These are phyloP conservation scores for Lactifluus piperatus DNA, from an alignment of 768 basidiomycete species.

Conservation along the genomic window DNA sequence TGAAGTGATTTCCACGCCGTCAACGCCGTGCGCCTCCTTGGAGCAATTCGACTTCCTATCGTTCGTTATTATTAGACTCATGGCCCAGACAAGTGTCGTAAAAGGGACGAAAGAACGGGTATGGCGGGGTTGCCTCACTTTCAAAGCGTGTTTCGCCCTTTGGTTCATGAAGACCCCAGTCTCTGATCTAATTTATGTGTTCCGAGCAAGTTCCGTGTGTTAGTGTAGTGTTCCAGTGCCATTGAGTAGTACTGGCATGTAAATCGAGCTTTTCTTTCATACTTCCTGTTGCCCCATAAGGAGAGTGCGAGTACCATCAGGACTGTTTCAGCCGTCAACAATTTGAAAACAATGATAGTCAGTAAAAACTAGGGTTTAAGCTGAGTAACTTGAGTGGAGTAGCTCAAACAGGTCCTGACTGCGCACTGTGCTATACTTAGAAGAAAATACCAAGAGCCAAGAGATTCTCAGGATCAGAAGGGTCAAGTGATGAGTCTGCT, in stretches of 20 bases:
- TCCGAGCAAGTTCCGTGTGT: neutral
- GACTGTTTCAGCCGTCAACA: neutral
- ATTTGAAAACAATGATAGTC: neutral
- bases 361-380: neutral
- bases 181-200: neutral
- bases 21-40: too few species aligned
- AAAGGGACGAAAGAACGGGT: too few species aligned
- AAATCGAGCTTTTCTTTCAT: neutral
- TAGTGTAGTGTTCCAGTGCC: neutral
- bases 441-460: too few species aligned
- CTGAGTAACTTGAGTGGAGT: too few species aligned
- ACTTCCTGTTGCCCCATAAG: neutral
- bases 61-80: too few species aligned
- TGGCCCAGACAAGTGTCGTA: too few species aligned
- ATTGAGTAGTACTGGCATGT: neutral
- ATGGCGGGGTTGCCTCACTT: too few species aligned
- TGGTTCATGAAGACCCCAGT: neutral
- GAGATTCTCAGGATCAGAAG: too few species aligned
- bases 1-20: too few species aligned
- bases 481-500: too few species aligned
- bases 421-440: neutral
- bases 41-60: too few species aligned
- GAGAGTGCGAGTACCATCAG: neutral
- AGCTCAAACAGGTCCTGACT: neutral
- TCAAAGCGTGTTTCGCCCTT: neutral